Conservation (phyloP, 2,329 filamentous ascomycete species). For the Aspergillus sergii region DNA sequence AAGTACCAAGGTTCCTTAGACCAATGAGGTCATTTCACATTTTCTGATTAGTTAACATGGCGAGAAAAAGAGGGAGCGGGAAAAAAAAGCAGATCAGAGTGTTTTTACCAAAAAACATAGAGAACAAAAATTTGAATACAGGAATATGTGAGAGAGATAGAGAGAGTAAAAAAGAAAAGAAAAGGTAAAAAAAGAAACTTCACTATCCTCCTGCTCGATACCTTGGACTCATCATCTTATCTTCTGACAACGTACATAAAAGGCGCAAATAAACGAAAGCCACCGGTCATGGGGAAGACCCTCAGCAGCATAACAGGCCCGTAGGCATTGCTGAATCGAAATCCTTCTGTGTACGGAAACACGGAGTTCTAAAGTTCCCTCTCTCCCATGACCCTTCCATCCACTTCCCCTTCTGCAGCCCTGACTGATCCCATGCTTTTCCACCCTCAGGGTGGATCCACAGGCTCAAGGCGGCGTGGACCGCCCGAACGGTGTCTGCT, state of each 20-base stretch:
- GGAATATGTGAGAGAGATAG: not conserved
- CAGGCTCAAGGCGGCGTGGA: slow-evolving; percentile 24
- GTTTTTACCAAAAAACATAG: not conserved
- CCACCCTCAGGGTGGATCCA: slow-evolving; percentile 15
- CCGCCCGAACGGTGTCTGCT: slow-evolving; percentile 21
- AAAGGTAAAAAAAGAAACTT: not conserved
- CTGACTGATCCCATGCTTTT: slow-evolving; percentile 15
- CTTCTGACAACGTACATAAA: not conserved
- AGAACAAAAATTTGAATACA: not conserved
- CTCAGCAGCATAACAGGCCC: not conserved
- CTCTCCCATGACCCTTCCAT: slow-evolving; percentile 11
- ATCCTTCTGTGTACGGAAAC: not conserved
- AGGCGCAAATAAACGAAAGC: not conserved
- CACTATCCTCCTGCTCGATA: not conserved
- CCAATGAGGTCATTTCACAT: not conserved
- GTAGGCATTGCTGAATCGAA: not conserved
- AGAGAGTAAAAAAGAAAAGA: not conserved
- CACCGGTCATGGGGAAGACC: not conserved
- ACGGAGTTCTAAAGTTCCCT: not conserved
- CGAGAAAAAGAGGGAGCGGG: not conserved
- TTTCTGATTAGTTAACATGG: not conserved
- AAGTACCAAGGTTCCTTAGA: not conserved
- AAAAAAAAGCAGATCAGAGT: too few relatives aligned
- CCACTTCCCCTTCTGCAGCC: slow-evolving; percentile 10
- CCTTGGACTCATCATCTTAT: not conserved